phyloP scores from a whole-genome alignment of 805 yeast species.

The Starmerella etchellsii region DNA sequence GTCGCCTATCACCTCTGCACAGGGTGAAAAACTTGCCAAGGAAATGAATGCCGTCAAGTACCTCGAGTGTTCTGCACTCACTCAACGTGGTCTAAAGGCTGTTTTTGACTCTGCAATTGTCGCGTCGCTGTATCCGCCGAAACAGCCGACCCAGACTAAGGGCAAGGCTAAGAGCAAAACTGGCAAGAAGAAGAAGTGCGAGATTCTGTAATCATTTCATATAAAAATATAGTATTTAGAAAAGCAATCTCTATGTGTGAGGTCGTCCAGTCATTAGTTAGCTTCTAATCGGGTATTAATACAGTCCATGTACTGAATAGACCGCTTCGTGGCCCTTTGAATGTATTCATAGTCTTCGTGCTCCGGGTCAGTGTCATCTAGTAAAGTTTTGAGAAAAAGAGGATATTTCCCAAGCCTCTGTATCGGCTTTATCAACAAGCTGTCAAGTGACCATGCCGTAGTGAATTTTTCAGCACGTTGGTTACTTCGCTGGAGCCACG shows the following conservation, averaged over 20 bases:
- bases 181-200: conserved; percentile 40
- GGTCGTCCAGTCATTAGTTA: too few species aligned
- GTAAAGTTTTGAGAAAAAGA: conserved; percentile 26
- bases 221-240: too few species aligned
- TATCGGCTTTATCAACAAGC: conserved; percentile 34
- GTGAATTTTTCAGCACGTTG: conserved; percentile 23
- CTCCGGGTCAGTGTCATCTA: conserved; percentile 24
- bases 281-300: conserved; percentile 14
- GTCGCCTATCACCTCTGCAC: conserved; percentile 70
- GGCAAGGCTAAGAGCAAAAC: conserved; percentile 35
- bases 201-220: conserved; percentile 69
- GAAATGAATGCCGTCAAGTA: conserved; percentile 92
- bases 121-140: conserved; percentile 96
- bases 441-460: conserved; percentile 32
- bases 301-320: conserved; percentile 16
- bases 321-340: conserved; percentile 16
- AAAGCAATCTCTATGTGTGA: too few species aligned
- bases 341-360: conserved; percentile 37
- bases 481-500: conserved; percentile 28
- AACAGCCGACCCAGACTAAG: conserved; percentile 22
- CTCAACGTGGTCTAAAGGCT: conserved; percentile 91
- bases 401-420: conserved; percentile 36
- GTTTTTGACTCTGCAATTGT: conserved; percentile 98
- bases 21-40: conserved; percentile 85
- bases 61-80: conserved; percentile 94